Base-by-base conservation (phyloP, 805 yeast genomes). In the Ogataea kodamae region DNA sequence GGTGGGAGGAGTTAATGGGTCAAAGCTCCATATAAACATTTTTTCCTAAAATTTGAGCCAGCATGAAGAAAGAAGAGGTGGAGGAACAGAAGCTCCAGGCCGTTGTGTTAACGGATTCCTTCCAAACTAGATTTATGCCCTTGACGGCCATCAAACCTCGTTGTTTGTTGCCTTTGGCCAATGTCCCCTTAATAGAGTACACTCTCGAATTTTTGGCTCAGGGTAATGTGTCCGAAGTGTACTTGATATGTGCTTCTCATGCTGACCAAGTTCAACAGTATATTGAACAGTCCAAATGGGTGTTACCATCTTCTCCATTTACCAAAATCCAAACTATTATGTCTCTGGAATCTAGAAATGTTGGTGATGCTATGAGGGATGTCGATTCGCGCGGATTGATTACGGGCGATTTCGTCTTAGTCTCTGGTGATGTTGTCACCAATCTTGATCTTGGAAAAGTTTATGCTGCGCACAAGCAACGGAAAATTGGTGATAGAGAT, bases 321-420 rank as follows among this genome's bases (percentile, higher is more conserved):
- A 73, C 74, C 36, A 75, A 75, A 42, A 72, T 92, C 27, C 74
- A 77, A 29, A 82, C 95, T 3, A 75, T 90, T 33, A 73, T 84
- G 69, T 77, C 94, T 15, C 76, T 87, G 29, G 96, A 90, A 57
- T 79, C 92, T 8, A 67, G 89, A 58, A 84, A 95, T 17, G 95
- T 90, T 8, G 98, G 98, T 46, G 98, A 92, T 62, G 94, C 95
- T 13, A 85, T 92, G 95, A 74, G 98, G 57, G 97, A 90, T 54
- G 65, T 92, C 39, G 98, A 92, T 58, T 80, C 85, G 41, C 70
- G 95, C 49, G 96, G 96, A 5, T 65, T 90, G 37, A 85, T 92
- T 32, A 77, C 84, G 1, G 89, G 94, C 9, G 98, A 92, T 59
- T 92, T 92, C 52, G 64, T 92, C 36, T 68, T 92, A 22, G 84